These are phyloP conservation scores for Kazachstania martiniae DNA, from an alignment of 805 yeast genomes.

Conservation along the genomic window DNA sequence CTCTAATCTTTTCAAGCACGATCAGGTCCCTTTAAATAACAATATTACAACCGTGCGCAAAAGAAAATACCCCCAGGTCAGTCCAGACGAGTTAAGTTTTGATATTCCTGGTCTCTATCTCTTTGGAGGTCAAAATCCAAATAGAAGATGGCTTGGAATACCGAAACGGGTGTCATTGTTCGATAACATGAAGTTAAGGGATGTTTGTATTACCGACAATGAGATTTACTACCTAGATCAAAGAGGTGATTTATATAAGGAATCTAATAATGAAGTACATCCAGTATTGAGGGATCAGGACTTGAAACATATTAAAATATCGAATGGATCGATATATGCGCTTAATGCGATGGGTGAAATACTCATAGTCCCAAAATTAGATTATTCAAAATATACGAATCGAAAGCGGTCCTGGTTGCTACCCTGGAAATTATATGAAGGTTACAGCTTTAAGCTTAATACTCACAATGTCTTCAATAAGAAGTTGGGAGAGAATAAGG, in stretches of 20 bases:
- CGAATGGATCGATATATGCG: constrained; percentile 45
- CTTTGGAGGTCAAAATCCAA: constrained; percentile 42
- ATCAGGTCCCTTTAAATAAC: too few species aligned
- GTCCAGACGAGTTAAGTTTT: constrained; percentile 28
- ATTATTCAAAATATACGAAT: too few species aligned
- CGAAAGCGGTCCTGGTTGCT: too few species aligned
- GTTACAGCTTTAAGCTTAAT: constrained; percentile 16
- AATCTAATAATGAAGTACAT: constrained; percentile 33
- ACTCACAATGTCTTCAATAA: constrained; percentile 13
- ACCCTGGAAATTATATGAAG: too few species aligned
- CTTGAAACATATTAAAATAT: constrained; percentile 34
- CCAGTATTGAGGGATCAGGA: constrained; percentile 38
- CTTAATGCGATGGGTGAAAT: constrained; percentile 30
- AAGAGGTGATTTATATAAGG: constrained; percentile 64
- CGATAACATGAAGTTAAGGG: constrained; percentile 47
- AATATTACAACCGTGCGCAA: too few species aligned
- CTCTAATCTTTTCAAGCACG: too few species aligned
- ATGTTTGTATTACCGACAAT: constrained; percentile 37
- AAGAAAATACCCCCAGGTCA: too few species aligned
- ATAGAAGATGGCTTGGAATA: constrained; percentile 23
- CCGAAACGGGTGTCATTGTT: constrained; percentile 58
- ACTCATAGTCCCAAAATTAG: constrained; percentile 25
- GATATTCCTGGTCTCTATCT: constrained; percentile 47
- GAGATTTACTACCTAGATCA: constrained; percentile 47
- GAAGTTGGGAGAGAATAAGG: constrained; percentile 39